A percentile compares a stretch with the other conserved stretches of the same genome.
These are phyloP conservation scores for Sugiyamaella castrensis DNA, from an alignment of 1,139 yeast species.

Conservation along the genomic window DNA sequence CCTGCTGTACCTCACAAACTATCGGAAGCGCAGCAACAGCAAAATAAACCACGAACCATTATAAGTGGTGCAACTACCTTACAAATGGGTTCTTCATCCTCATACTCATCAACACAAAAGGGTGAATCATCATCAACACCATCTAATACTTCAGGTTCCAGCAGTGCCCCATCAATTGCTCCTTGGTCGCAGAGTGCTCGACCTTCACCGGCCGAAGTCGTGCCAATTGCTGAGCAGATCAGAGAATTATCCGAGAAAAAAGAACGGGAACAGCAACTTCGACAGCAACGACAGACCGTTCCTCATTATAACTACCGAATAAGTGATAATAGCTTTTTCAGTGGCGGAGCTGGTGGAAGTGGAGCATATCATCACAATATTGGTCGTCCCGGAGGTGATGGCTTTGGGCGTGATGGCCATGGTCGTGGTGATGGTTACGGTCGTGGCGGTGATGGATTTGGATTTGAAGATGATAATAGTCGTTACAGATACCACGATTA, in stretches of 20 bases:
- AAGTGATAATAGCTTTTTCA: slow-evolving; percentile 8
- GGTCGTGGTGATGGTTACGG: slow-evolving; percentile 8
- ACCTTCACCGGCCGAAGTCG: slow-evolving; percentile 20
- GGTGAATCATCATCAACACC: slow-evolving; percentile 7
- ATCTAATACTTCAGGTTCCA: not conserved
- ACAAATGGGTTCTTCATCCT: slow-evolving; percentile 3
- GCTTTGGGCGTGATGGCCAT: not conserved
- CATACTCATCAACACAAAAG: slow-evolving; percentile 4
- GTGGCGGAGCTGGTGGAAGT: slow-evolving; percentile 9
- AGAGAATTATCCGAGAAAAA: slow-evolving; percentile 26
- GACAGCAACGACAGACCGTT: slow-evolving; percentile 7
- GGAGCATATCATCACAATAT: slow-evolving; percentile 2
- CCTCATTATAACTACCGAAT: slow-evolving; percentile 19
- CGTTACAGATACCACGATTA: slow-evolving; percentile 32
- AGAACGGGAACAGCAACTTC: slow-evolving; percentile 18
- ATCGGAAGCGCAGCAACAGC: slow-evolving; percentile 6
- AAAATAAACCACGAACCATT: slow-evolving; percentile 4
- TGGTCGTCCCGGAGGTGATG: not conserved
- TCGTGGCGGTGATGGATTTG: slow-evolving; percentile 6
- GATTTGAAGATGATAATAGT: slow-evolving; percentile 10
- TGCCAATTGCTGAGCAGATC: slow-evolving; percentile 32
- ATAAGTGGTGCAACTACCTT: slow-evolving; percentile 8
- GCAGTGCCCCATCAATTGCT: slow-evolving; percentile 18
- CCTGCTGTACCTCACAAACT: slow-evolving; percentile 10
- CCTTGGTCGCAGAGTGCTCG: slow-evolving; percentile 26